Base-by-base conservation (phyloP, 2,329 filamentous ascomycete genomes). In the Fusarium brachygibbosum region DNA sequence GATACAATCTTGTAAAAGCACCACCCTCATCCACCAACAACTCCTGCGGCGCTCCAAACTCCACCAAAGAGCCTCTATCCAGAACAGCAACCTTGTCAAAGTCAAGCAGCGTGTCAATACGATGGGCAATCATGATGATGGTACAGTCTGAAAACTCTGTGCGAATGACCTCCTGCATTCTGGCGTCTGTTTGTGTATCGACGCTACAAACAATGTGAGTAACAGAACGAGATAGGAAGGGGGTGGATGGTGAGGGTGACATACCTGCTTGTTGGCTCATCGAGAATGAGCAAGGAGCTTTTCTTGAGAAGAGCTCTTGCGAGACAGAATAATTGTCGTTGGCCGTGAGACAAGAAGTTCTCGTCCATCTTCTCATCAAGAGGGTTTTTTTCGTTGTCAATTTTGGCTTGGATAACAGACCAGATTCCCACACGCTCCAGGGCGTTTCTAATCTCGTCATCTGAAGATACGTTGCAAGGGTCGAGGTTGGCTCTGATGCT, bases 401-500 rank as follows among this genome's bases (percentile, higher is more conserved):
- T 79, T 32, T 79, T 79, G 5, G 76, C 69, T n/a, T 79, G 72
- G 9, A 87, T 77, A 1, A 80, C 72, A 3, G 79, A 71, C 79
- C 80, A 83, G 1, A 89, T 75, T 6, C 82, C 79, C 0, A 87
- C 84, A 17, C 82, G 81, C 13, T 81, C 73, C 3, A 89, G 75
- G 0, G 83, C 84, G 3, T 74, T 67, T 38, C 80, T 77, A 51
- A 87, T 82, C 1, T 76, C 76, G 3, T 79, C 78, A 49, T 87
- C 81, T 2, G 79, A 76, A 42, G 76, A 76, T 8, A 70, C 70
- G 1, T 68, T 69, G 2, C 76, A 70, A 0, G 86, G 85, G 61
- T 87, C 85, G 1, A 84, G 76, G 46, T 88, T 88, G n/a, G 79
- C 76, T 1, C 84, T 80, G 1, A 88, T 76, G 0, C 78, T 84